Conservation (phyloP, 768 basidiomycete genomes). For the Botryobasidium botryosum region DNA sequence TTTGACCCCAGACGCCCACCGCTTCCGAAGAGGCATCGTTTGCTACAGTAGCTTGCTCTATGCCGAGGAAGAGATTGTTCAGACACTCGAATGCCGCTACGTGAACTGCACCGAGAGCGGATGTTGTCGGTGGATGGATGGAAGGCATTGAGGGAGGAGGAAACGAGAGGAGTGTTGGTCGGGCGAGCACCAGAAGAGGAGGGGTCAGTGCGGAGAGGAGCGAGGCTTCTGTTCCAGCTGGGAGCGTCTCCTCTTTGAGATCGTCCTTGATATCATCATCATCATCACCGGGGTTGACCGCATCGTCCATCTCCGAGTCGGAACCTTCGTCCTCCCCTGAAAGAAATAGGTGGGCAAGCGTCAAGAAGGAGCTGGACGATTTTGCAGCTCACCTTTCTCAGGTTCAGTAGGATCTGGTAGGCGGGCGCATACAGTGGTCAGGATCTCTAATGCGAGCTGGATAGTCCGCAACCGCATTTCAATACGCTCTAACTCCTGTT, state of each 20-base stretch:
- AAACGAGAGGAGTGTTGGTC: conserved; percentile 69
- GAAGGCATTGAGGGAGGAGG: conserved; percentile 39
- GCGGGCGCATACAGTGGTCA: conserved; percentile 78
- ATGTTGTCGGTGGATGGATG: conserved; percentile 86
- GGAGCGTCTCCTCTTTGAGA: conserved; percentile 16
- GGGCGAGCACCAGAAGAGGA: conserved; percentile 50
- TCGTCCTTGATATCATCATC: conserved; percentile 21
- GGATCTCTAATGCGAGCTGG: conserved; percentile 70
- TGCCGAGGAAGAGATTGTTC: conserved; percentile 68
- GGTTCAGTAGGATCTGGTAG: conserved; percentile 63
- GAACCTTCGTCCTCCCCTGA: conserved; percentile 17
- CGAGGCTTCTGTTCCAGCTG: conserved; percentile 19
- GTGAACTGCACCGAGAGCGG: conserved; percentile 68
- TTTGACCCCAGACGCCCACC: conserved; percentile 38
- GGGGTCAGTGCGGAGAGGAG: conserved; percentile 46
- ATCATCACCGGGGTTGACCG: conserved; percentile 30
- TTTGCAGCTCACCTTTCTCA: too few species aligned
- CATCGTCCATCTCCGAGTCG: conserved; percentile 22
- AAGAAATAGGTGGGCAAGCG: too few species aligned
- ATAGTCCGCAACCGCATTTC: conserved; percentile 58
- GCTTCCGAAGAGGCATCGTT: conserved; percentile 4
- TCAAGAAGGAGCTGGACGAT: too few species aligned
- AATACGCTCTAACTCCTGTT: conserved; percentile 53
- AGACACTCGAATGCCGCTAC: conserved; percentile 75
- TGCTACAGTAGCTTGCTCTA: conserved; percentile 10